Percentiles rank a stretch among this genome's conserved stretches.
These are phyloP conservation scores for Beauveria sp. DNA, from an alignment of 2,329 filamentous ascomycete species.

Conservation along the genomic window DNA sequence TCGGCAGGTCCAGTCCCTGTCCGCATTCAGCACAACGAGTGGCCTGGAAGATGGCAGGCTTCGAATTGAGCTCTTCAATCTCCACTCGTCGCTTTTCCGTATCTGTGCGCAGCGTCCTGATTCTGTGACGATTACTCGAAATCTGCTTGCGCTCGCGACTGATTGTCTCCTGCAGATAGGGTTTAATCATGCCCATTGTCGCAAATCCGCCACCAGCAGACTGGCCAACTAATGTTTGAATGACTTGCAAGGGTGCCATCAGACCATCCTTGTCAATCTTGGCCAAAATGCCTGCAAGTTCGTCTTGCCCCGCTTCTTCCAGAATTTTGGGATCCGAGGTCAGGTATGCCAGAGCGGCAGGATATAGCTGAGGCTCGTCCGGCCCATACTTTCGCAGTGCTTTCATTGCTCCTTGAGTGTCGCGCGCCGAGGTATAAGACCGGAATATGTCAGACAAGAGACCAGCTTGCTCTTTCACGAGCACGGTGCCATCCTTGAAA, in stretches of 20 bases:
- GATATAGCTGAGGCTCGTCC: constrained; percentile 84
- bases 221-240: constrained; percentile 76
- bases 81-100: constrained; percentile 74
- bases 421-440: constrained; percentile 86
- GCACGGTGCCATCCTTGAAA: constrained; percentile 81
- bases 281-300: constrained; percentile 70
- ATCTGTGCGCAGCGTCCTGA: constrained; percentile 75
- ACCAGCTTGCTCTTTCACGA: constrained; percentile 90
- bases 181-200: constrained; percentile 95
- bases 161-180: constrained; percentile 83
- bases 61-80: constrained; percentile 66
- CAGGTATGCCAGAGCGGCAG: constrained; percentile 87
- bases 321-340: constrained; percentile 76
- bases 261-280: constrained; percentile 86
- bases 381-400: constrained; percentile 87
- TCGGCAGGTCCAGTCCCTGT: constrained; percentile 72
- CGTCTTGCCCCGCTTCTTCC: constrained; percentile 74
- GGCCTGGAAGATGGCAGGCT: constrained; percentile 84
- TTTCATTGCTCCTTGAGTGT: constrained; percentile 83
- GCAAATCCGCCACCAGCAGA: constrained; percentile 54
- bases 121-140: constrained; percentile 67
- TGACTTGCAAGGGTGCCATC: constrained; percentile 93
- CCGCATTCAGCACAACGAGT: constrained; percentile 81
- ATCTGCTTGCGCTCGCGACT: constrained; percentile 85
- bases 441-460: constrained; percentile 93